Conservation (phyloP, 2,329 filamentous ascomycete genomes). For the Xylaria sp. region DNA sequence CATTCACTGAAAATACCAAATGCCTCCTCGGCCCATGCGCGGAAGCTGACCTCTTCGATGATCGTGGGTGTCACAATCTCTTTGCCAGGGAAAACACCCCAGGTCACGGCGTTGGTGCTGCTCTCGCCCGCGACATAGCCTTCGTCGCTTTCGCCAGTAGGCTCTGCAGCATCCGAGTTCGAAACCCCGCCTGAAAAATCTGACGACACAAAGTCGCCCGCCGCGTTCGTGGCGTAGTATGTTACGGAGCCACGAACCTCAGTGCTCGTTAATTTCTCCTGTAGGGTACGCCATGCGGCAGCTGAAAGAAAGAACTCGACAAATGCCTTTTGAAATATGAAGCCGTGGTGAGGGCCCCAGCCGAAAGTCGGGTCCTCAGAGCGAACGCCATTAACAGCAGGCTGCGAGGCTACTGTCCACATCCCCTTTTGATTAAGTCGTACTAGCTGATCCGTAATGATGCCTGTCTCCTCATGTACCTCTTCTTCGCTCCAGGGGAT, state of each 20-base stretch:
- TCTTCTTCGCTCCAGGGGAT: slow-evolving; percentile 96
- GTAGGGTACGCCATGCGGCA: slow-evolving; percentile 72
- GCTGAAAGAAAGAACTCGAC: slow-evolving; percentile 91
- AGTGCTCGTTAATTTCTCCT: slow-evolving; percentile 62
- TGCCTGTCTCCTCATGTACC: slow-evolving; percentile 79
- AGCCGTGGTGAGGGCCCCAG: slow-evolving; percentile 91
- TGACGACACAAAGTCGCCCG: slow-evolving; percentile 78
- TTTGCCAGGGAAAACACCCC: slow-evolving; percentile 94
- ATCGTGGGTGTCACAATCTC: slow-evolving; percentile 97
- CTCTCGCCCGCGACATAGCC: slow-evolving; percentile 42
- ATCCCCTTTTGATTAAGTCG: slow-evolving; percentile 80
- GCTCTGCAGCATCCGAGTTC: neutral
- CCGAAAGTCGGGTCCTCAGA: slow-evolving; percentile 82
- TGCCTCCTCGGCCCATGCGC: slow-evolving; percentile 93
- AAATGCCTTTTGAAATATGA: slow-evolving; percentile 98
- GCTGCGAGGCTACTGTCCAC: slow-evolving; percentile 97
- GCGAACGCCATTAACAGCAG: slow-evolving; percentile 83
- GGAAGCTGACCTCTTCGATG: slow-evolving; percentile 93
- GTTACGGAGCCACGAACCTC: slow-evolving; percentile 72
- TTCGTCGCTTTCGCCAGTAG: neutral
- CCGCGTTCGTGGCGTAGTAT: slow-evolving; percentile 84
- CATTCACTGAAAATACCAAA: slow-evolving; percentile 96
- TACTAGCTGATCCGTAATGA: slow-evolving; percentile 78
- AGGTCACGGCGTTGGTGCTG: slow-evolving; percentile 92
- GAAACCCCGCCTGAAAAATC: slow-evolving; percentile 52